A percentile compares a stretch with the other conserved stretches of the same genome.
Conservation (phyloP, 2,329 filamentous ascomycete species). For the Cordyceps cicadae region DNA sequence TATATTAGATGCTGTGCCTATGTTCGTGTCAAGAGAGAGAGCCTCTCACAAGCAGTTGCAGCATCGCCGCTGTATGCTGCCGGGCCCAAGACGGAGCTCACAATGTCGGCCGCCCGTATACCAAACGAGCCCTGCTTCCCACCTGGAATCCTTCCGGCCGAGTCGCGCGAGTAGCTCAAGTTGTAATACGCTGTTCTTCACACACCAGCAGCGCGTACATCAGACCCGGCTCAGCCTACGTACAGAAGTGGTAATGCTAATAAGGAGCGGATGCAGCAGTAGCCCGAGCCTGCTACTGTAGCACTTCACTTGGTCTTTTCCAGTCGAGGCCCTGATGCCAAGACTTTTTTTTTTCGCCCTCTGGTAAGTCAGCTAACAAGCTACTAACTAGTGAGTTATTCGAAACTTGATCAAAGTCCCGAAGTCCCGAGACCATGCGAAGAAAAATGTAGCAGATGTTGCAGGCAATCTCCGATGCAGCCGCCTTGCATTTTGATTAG, state of each 20-base stretch:
- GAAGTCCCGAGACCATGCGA: too few species aligned
- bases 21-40: too few species aligned
- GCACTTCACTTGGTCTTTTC: constrained; percentile 1
- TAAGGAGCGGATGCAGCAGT: neutral
- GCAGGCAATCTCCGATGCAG: constrained; percentile 4
- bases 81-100: neutral
- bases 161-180: too few species aligned
- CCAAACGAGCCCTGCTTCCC: neutral
- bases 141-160: neutral
- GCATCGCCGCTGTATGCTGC: neutral
- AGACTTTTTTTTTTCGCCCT: too few species aligned
- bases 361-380: too few species aligned
- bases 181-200: too few species aligned
- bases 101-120: neutral
- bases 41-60: too few species aligned
- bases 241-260: too few species aligned
- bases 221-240: neutral
- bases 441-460: neutral
- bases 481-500: neutral
- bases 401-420: too few species aligned
- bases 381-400: too few species aligned
- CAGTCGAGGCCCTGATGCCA: neutral
- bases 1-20: too few species aligned
- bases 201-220: neutral
- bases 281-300: neutral